phyloP scores from a whole-genome alignment of 2,329 filamentous ascomycete genomes.

The Pestalotiopsis sp. region DNA sequence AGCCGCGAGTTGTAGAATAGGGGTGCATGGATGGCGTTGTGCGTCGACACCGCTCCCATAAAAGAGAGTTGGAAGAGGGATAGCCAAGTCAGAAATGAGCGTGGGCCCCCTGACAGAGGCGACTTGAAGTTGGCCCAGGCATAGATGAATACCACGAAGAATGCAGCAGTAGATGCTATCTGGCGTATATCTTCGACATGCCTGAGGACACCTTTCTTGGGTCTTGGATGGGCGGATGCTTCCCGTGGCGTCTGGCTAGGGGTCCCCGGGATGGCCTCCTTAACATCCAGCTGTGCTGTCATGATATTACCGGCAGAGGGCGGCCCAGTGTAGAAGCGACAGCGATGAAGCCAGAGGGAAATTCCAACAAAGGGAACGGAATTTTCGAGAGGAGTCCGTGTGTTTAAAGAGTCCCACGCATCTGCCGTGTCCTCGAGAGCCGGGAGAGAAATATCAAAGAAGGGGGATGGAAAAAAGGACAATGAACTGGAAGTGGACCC shows the following conservation, averaged over 20 bases:
- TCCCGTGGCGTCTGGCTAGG: neutral
- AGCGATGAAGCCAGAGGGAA: neutral
- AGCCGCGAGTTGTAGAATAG: constrained; percentile 9
- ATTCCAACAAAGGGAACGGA: neutral
- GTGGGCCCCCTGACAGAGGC: constrained; percentile 12
- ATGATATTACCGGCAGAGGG: neutral
- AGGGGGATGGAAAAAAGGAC: neutral
- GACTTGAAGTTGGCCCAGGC: constrained; percentile 13
- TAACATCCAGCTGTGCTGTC: neutral
- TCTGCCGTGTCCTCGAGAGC: neutral
- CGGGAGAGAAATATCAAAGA: neutral
- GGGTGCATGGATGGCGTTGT: constrained; percentile 16
- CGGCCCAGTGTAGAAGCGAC: neutral
- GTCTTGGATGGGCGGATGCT: neutral
- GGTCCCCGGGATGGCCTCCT: neutral
- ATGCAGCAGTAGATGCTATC: constrained; percentile 12
- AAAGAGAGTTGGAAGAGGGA: constrained; percentile 15
- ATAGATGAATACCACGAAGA: constrained; percentile 14
- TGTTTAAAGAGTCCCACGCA: neutral
- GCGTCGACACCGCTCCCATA: constrained; percentile 16
- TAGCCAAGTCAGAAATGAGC: constrained; percentile 13
- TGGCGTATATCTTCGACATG: constrained; percentile 13
- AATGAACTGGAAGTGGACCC: neutral
- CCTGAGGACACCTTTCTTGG: constrained; percentile 1
- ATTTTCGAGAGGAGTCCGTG: neutral